Conservation (phyloP, 768 basidiomycete species). For the Phallus indusiatus region DNA sequence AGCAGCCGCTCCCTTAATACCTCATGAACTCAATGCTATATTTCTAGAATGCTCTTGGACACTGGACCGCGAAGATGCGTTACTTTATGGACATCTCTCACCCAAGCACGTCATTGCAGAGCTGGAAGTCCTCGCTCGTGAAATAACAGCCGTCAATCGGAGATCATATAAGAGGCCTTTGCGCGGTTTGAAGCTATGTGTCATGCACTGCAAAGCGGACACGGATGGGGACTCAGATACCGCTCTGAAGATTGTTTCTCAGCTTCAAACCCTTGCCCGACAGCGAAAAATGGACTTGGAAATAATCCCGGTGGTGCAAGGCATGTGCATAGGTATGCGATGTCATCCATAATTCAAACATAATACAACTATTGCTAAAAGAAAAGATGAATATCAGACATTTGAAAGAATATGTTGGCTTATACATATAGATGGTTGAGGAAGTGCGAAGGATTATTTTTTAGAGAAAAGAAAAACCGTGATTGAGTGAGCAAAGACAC, state of each 20-base stretch:
- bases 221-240: constrained; percentile 36
- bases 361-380: background rate
- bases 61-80: constrained; percentile 52
- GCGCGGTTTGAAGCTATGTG: constrained; percentile 54
- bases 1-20: constrained; percentile 57
- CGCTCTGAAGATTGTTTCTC: constrained; percentile 61
- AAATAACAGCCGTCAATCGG: constrained; percentile 32
- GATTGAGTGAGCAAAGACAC: background rate
- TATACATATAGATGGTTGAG: background rate
- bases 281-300: constrained; percentile 58
- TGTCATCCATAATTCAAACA: background rate
- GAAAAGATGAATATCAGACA: background rate
- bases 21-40: constrained; percentile 56
- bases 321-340: constrained; percentile 69
- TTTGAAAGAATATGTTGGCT: background rate
- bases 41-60: constrained; percentile 96
- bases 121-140: constrained; percentile 55
- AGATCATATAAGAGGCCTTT: constrained; percentile 32
- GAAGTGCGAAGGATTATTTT: background rate
- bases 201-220: constrained; percentile 84
- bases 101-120: constrained; percentile 76
- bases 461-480: background rate
- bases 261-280: constrained; percentile 57
- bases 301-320: constrained; percentile 65
- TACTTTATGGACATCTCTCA: constrained; percentile 79